Percentiles rank a stretch among this genome's conserved stretches.
phyloP scores from a whole-genome alignment of 129 eudicot genomes.

The Gnaphalium uliginosum region DNA sequence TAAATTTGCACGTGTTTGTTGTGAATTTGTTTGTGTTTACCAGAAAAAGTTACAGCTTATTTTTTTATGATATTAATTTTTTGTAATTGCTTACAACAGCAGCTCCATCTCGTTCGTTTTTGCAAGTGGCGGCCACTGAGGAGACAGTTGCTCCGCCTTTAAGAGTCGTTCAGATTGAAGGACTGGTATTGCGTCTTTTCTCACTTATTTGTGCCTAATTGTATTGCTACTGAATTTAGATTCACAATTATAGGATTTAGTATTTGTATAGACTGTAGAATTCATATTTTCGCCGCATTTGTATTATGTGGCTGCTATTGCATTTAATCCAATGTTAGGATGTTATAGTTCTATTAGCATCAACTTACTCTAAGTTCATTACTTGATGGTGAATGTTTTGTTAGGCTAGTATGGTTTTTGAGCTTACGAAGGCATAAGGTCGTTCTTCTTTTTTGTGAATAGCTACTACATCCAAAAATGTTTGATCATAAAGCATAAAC shows the following conservation, averaged over 20 bases:
- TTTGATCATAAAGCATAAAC: not conserved
- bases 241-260: not conserved
- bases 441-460: not conserved
- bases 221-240: not conserved
- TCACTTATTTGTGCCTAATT: constrained; percentile 5
- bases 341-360: not conserved
- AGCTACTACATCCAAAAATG: not conserved
- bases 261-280: not conserved
- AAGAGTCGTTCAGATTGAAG: constrained; percentile 96
- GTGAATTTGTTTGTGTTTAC: not conserved
- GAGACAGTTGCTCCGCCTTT: constrained; percentile 73
- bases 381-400: not conserved
- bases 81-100: constrained; percentile 33
- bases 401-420: not conserved
- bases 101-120: constrained; percentile 70
- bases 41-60: not conserved
- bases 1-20: no score
- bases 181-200: constrained; percentile 54
- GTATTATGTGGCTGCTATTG: not conserved
- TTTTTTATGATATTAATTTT: not conserved
- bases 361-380: not conserved
- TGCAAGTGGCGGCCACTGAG: constrained; percentile 90
- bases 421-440: not conserved
- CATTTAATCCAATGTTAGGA: not conserved
- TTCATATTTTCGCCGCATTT: not conserved